Percentiles rank a stretch among this genome's conserved stretches.
phyloP scores from a whole-genome alignment of 2,329 filamentous ascomycete species.

The Alternaria consortialis region DNA sequence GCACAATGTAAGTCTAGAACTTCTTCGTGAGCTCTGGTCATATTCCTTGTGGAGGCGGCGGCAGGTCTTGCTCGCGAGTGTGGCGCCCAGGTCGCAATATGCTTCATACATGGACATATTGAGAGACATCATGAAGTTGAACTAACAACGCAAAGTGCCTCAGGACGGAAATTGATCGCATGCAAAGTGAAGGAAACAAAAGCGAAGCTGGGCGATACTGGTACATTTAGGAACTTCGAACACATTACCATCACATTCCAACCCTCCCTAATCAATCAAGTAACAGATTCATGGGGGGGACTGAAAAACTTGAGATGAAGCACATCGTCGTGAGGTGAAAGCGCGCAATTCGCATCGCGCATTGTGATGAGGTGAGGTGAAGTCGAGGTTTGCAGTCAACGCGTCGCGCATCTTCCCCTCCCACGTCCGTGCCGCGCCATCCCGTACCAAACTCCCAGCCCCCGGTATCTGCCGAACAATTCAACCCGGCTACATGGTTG shows the following conservation, averaged over 20 bases:
- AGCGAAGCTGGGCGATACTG: neutral
- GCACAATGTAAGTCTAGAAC: neutral
- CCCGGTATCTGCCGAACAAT: conserved; percentile 19
- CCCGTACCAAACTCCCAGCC: conserved; percentile 1
- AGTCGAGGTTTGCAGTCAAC: conserved; percentile 9
- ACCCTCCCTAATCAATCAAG: neutral
- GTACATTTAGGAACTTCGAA: neutral
- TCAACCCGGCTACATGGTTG: conserved; percentile 16
- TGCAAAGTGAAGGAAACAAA: neutral
- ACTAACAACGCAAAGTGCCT: rapidly evolving
- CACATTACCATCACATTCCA: neutral
- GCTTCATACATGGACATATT: neutral
- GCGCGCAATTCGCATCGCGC: neutral
- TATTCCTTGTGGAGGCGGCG: neutral
- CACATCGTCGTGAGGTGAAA: neutral
- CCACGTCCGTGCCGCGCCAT: neutral
- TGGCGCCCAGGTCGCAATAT: too few species aligned
- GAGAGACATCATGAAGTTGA: neutral
- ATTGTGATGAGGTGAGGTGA: conserved; percentile 13
- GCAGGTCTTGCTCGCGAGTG: neutral
- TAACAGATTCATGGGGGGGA: neutral
- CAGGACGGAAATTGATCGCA: neutral
- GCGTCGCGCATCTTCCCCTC: neutral
- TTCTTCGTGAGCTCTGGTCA: too few species aligned
- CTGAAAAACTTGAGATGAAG: neutral